These are phyloP conservation scores for Bipolaris bicolor DNA, from an alignment of 2,329 filamentous ascomycete genomes.

Conservation along the genomic window DNA sequence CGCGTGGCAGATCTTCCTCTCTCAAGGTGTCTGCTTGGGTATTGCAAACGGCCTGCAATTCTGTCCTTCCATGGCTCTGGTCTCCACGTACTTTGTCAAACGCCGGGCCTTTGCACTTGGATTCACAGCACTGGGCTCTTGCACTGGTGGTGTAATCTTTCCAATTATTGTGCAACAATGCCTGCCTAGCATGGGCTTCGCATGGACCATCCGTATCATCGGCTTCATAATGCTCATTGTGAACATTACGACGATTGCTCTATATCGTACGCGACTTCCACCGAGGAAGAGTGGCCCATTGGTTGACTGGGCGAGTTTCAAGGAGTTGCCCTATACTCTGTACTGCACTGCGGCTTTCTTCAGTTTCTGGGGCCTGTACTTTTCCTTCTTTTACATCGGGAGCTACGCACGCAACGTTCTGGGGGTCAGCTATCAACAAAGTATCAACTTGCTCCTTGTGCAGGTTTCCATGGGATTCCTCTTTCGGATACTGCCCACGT, in stretches of 20 bases:
- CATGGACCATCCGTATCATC: conserved; percentile 67
- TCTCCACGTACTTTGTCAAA: conserved; percentile 51
- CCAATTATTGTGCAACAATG: conserved; percentile 43
- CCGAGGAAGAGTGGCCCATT: conserved; percentile 51
- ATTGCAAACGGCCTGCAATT: conserved; percentile 59
- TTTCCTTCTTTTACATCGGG: conserved; percentile 55
- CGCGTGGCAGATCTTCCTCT: conserved; percentile 44
- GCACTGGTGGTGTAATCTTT: conserved; percentile 41
- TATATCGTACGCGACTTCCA: conserved; percentile 48
- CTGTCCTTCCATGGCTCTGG: conserved; percentile 62
- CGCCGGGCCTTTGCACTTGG: conserved; percentile 39
- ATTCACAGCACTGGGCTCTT: conserved; percentile 35
- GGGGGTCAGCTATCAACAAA: conserved; percentile 56
- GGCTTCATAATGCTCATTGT: conserved; percentile 64
- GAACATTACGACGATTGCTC: conserved; percentile 38
- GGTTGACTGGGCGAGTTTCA: conserved; percentile 52
- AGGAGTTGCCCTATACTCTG: conserved; percentile 48
- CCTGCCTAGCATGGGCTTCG: conserved; percentile 53
- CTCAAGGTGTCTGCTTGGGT: conserved; percentile 64
- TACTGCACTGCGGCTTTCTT: conserved; percentile 48
- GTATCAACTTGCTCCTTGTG: conserved; percentile 63
- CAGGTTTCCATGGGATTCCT: conserved; percentile 56
- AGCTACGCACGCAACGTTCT: conserved; percentile 53
- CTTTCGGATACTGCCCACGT: conserved; percentile 59
- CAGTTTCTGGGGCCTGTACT: conserved; percentile 49